Conservation (phyloP, 2,329 filamentous ascomycete genomes). For the Beauveria brongniartii region DNA sequence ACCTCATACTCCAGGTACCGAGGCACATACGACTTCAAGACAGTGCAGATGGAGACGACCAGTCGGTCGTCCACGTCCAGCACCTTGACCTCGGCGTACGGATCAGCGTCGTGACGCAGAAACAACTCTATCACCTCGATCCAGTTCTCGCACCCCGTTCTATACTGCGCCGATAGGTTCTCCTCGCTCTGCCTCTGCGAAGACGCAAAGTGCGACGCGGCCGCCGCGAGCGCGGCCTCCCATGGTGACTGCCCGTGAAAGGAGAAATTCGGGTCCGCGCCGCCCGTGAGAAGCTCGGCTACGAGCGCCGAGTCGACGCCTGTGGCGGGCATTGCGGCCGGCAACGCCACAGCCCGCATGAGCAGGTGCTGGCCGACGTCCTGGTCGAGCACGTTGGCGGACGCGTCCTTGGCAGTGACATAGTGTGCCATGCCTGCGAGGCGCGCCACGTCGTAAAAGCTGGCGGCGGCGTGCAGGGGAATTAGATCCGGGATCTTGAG, state of each 20-base stretch:
- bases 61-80: neutral
- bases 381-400: neutral
- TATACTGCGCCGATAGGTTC: neutral
- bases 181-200: neutral
- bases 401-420: neutral
- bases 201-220: neutral
- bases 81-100: neutral
- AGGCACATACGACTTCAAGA: neutral
- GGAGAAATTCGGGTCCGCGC: neutral
- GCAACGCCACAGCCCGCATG: neutral
- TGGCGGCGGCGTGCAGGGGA: neutral
- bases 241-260: conserved; percentile 1
- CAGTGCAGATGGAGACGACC: neutral
- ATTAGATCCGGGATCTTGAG: neutral
- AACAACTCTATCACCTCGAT: neutral
- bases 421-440: conserved; percentile 3
- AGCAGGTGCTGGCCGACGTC: conserved; percentile 6
- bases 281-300: neutral
- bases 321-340: neutral
- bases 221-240: neutral
- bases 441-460: conserved; percentile 1
- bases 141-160: neutral
- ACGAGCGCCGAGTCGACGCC: neutral
- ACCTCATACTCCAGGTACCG: neutral
- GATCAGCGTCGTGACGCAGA: neutral